Conservation (phyloP, 805 yeast species). For the Maudiozyma serrabonitensis region DNA sequence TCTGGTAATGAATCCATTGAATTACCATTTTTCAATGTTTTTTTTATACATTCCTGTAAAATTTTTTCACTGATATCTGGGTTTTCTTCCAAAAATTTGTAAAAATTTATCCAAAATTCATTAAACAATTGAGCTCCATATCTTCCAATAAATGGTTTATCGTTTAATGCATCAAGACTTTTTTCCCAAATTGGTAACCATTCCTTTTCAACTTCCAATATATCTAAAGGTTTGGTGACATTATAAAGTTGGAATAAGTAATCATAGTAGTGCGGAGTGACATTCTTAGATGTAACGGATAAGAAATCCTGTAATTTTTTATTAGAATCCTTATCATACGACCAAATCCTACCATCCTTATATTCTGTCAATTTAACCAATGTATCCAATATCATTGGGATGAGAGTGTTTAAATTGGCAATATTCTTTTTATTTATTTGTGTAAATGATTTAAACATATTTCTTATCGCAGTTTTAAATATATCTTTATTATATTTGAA, state of each 20-base stretch:
- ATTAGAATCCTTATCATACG: constrained; percentile 39
- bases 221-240: constrained; percentile 7
- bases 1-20: constrained; percentile 11
- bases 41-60: constrained; percentile 7
- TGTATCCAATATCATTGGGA: constrained; percentile 41
- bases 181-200: constrained; percentile 25
- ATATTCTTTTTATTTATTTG: constrained; percentile 28
- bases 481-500: constrained; percentile 17
- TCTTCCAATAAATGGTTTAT: constrained; percentile 25
- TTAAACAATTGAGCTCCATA: constrained; percentile 24
- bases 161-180: constrained; percentile 20
- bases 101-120: constrained; percentile 26
- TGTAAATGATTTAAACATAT: constrained; percentile 27
- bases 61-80: neutral
- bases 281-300: constrained; percentile 43
- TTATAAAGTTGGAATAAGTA: constrained; percentile 16
- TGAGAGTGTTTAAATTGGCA: constrained; percentile 36
- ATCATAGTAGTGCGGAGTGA: constrained; percentile 41
- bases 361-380: constrained; percentile 36
- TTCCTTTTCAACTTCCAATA: constrained; percentile 14
- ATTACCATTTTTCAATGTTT: constrained; percentile 12
- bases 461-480: constrained; percentile 28
- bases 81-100: constrained; percentile 12
- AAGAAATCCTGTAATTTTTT: constrained; percentile 39
- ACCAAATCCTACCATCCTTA: constrained; percentile 44